These are phyloP conservation scores for Starmerella tilneyi DNA, from an alignment of 805 yeast species.

Conservation along the genomic window DNA sequence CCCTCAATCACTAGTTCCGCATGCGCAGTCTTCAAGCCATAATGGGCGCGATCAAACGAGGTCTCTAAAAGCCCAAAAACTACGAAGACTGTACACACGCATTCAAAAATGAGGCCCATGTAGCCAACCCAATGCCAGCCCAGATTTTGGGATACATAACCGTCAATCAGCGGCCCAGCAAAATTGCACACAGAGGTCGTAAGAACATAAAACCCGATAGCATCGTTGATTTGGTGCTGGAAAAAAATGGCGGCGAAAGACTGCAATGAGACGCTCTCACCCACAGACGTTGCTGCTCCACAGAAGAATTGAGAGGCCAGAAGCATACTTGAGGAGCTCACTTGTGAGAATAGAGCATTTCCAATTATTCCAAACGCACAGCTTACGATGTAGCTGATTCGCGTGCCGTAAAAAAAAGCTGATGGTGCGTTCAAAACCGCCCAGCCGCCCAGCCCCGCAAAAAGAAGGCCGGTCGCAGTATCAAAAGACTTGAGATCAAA, in stretches of 20 bases:
- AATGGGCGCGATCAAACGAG: slow-evolving; percentile 33
- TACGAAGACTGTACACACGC: slow-evolving; percentile 43
- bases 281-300: slow-evolving; percentile 65
- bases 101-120: slow-evolving; percentile 53
- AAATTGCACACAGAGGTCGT: slow-evolving; percentile 70
- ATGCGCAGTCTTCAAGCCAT: background rate
- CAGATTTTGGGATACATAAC: slow-evolving; percentile 48
- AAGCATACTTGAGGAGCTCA: slow-evolving; percentile 47
- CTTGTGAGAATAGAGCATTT: slow-evolving; percentile 56
- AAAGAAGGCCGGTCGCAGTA: slow-evolving; percentile 69
- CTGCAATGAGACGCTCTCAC: slow-evolving; percentile 62
- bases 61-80: slow-evolving; percentile 62
- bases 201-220: slow-evolving; percentile 60
- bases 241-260: slow-evolving; percentile 57
- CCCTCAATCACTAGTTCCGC: slow-evolving; percentile 2
- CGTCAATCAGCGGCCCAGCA: slow-evolving; percentile 68
- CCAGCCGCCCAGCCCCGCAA: slow-evolving; percentile 55
- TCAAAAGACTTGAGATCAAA: slow-evolving; percentile 60
- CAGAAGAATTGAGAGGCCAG: slow-evolving; percentile 67
- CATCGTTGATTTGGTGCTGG: slow-evolving; percentile 65
- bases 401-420: slow-evolving; percentile 58
- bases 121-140: slow-evolving; percentile 72
- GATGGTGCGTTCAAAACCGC: slow-evolving; percentile 57
- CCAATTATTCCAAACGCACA: slow-evolving; percentile 51
- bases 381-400: slow-evolving; percentile 52